phyloP scores from a whole-genome alignment of 1,139 yeast species.

The Yamadazyma dendronema region DNA sequence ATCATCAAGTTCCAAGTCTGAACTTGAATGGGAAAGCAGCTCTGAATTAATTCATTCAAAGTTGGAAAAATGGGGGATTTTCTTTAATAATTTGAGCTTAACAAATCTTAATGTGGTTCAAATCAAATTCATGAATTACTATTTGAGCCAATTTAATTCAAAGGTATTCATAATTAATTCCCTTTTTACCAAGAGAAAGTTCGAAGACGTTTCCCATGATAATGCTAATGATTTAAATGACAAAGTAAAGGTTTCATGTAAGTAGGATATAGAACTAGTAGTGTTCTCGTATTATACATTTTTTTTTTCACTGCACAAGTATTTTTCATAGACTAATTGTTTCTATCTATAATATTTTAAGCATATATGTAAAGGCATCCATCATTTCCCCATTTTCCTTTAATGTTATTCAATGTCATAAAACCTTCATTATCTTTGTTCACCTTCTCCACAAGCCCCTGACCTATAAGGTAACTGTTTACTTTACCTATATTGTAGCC shows the following conservation, averaged over 20 bases:
- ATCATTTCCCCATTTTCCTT: slow-evolving; percentile 67
- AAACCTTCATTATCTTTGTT: slow-evolving; percentile 52
- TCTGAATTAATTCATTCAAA: slow-evolving; percentile 20
- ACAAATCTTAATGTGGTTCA: slow-evolving; percentile 20
- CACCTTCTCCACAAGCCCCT: slow-evolving; percentile 13
- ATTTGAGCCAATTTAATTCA: slow-evolving; percentile 33
- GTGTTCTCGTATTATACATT: background rate
- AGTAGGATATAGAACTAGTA: no score
- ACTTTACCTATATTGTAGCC: slow-evolving; percentile 67
- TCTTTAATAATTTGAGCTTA: slow-evolving; percentile 23
- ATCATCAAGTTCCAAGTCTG: slow-evolving; percentile 17
- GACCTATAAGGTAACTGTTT: slow-evolving; percentile 20
- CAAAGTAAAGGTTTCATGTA: slow-evolving; percentile 15
- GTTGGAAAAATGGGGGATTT: slow-evolving; percentile 31
- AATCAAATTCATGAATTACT: slow-evolving; percentile 32
- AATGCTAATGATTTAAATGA: slow-evolving; percentile 11
- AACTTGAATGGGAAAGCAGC: slow-evolving; percentile 31
- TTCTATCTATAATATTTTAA: background rate
- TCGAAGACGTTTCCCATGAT: slow-evolving; percentile 13
- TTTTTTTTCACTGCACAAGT: slow-evolving; percentile 1
- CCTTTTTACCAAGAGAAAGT: slow-evolving; percentile 20
- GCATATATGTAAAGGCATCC: slow-evolving; percentile 60
- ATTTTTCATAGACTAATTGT: no score
- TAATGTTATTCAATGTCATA: slow-evolving; percentile 50
- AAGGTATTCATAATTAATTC: slow-evolving; percentile 26